Percentiles rank a stretch among this genome's conserved stretches.
These are phyloP conservation scores for Aspergillus panamensis DNA, from an alignment of 495 filamentous ascomycete species.

Conservation along the genomic window DNA sequence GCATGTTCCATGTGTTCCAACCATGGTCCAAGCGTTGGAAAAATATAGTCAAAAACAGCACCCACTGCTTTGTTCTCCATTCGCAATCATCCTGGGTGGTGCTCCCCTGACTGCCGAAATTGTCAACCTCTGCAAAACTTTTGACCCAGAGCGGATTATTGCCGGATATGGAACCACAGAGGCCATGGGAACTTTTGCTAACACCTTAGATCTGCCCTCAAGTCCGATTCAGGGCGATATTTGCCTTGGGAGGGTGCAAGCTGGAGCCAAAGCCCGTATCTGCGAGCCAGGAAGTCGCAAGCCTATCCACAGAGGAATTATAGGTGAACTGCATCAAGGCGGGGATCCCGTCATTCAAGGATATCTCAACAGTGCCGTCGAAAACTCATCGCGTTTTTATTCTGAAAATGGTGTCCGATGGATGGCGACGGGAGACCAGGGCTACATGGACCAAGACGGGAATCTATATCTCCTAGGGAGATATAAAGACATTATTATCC, in stretches of 20 bases:
- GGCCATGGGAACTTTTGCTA: conserved; percentile 24
- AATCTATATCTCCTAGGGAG: conserved; percentile 56
- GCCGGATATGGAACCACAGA: conserved; percentile 41
- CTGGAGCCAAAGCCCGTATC: conserved; percentile 33
- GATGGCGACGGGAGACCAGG: conserved; percentile 24
- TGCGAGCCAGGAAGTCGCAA: conserved; percentile 28
- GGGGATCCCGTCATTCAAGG: conserved; percentile 28
- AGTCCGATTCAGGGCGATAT: conserved; percentile 9
- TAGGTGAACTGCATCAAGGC: conserved; percentile 43
- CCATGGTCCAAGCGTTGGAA: conserved; percentile 26
- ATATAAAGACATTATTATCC: conserved; percentile 76
- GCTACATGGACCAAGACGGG: conserved; percentile 22
- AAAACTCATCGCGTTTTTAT: conserved; percentile 25
- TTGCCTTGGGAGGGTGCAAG: conserved; percentile 25
- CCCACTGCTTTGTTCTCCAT: conserved; percentile 15
- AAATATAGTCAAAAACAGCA: conserved; percentile 21
- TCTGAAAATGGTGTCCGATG: conserved; percentile 26
- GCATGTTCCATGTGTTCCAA: conserved; percentile 32
- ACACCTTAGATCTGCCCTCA: conserved; percentile 10
- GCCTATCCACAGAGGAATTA: conserved; percentile 23
- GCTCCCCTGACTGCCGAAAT: conserved; percentile 30
- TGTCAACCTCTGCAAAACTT: conserved; percentile 24
- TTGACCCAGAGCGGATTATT: conserved; percentile 24
- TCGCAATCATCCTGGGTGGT: conserved; percentile 29
- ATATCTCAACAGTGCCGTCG: conserved; percentile 27